Base-by-base conservation (phyloP, 2,329 filamentous ascomycete genomes). In the Colletotrichum limetticola region DNA sequence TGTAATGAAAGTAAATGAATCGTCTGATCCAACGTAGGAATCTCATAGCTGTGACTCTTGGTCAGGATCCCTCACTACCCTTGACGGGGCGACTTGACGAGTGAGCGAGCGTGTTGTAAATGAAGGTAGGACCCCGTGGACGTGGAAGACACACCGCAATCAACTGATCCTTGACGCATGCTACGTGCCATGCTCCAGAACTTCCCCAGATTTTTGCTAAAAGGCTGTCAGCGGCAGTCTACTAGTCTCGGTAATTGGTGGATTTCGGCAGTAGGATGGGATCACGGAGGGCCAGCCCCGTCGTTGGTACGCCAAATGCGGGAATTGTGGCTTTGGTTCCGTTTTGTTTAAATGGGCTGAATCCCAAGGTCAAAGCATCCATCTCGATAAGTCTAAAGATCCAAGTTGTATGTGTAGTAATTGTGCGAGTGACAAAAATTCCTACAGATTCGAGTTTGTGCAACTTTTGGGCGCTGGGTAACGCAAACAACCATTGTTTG, bases 231-330 rank as follows among this genome's bases (percentile, higher is more conserved):
- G 66, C 59, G 70, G 60, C 42, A 65, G 66, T 11, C 22, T 52
- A 58, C 14, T 42, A 24, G 57, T 68, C 37, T 58, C 68, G 52
- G 66, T 72, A 69, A 72, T 72, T 72, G 66, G 70, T 72, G 66
- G 70, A 70, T 72, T 72, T 69, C 59, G 46, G 55, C 30, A 53
- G 42, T 37, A 24, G 32, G 19, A n/a, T 32, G 55, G 53, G 42
- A 60, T 64, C 55, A 60, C 70, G 70, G 70, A 72, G 56, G 66
- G n/a, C 42, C 24, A 57, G 5, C 32, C 55, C 68, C 62, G 59
- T 64, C 49, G 53, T 5, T 28, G 28, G 49, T 30, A 32, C 49
- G 28, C 49, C 66, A 28, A 64, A 70, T 72, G 26, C 53, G 66
- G 65, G 66, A 64, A 58, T 52, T 26, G 14, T 37, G 28, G 56